Evolutionary conservation across 768 basidiomycete species (phyloP).

Genomic region (Trametes sanguinea): DNA sequence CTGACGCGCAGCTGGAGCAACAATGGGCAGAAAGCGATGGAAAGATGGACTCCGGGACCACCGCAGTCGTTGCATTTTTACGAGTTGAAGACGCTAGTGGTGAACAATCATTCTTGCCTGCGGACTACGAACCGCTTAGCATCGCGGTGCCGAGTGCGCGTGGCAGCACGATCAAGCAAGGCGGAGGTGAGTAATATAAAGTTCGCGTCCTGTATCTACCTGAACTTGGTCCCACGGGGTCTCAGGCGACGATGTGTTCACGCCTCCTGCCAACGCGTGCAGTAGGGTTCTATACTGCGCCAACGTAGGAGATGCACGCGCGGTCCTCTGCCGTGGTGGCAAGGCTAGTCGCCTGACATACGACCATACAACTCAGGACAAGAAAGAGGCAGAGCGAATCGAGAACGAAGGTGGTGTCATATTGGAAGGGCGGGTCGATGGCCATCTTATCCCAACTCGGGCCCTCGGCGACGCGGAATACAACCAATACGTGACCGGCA

Average conservation of each 20-base stretch:
- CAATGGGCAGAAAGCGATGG: conserved; percentile 86
- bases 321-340: conserved; percentile 87
- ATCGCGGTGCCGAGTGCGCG: conserved; percentile 33
- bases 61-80: conserved; percentile 93
- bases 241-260: conserved; percentile 12
- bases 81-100: conserved; percentile 85
- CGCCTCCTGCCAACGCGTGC: conserved; percentile 41
- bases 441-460: conserved; percentile 93
- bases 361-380: conserved; percentile 97
- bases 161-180: conserved; percentile 42
- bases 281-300: conserved; percentile 86
- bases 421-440: conserved; percentile 97
- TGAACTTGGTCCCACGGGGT: too few relatives aligned
- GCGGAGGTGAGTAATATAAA: conserved; percentile 43
- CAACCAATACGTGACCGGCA: conserved; percentile 99
- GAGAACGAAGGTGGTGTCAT: conserved; percentile 98
- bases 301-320: conserved; percentile 95
- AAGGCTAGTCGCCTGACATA: conserved; percentile 95
- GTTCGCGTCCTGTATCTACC: too few relatives aligned
- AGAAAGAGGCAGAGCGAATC: conserved; percentile 97
- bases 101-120: conserved; percentile 61
- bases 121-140: conserved; percentile 22
- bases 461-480: conserved; percentile 95
- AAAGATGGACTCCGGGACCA: conserved; percentile 95
- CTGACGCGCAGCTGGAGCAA: conserved; percentile 80